phyloP scores from a whole-genome alignment of 768 basidiomycete genomes.

The Lentinula sp. region DNA sequence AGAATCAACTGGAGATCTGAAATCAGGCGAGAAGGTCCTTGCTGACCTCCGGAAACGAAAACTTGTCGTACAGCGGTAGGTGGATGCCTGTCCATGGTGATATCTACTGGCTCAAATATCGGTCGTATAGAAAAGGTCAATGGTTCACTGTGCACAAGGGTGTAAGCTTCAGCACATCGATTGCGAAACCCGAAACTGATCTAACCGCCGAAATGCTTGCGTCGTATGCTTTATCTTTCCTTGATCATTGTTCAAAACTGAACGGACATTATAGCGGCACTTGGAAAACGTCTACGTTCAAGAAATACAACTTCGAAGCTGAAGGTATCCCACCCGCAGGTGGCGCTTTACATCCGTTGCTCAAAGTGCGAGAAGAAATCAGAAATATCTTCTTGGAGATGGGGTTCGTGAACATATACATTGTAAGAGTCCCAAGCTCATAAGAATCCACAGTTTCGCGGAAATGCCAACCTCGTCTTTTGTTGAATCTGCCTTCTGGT shows the following conservation, averaged over 20 bases:
- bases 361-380: conserved; percentile 98
- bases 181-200: conserved; percentile 92
- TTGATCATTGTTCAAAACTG: neutral
- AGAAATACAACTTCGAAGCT: conserved; percentile 98
- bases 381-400: conserved; percentile 98
- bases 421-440: neutral
- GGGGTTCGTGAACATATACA: conserved; percentile 57
- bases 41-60: conserved; percentile 91
- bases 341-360: conserved; percentile 90
- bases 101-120: conserved; percentile 4
- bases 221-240: conserved; percentile 50
- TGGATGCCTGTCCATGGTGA: neutral
- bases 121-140: conserved; percentile 72
- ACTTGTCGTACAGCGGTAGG: conserved; percentile 74
- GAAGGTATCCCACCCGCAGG: conserved; percentile 86
- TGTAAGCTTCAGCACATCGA: conserved; percentile 79
- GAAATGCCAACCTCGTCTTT: conserved; percentile 98
- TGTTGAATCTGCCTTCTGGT: conserved; percentile 99
- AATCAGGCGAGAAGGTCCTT: conserved; percentile 72
- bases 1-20: conserved; percentile 62
- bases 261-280: conserved; percentile 54
- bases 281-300: conserved; percentile 92
- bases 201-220: conserved; percentile 92
- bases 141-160: conserved; percentile 93
- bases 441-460: conserved; percentile 59